Conservation (phyloP, 257 asterid species). For the Handroanthus guayacan region DNA sequence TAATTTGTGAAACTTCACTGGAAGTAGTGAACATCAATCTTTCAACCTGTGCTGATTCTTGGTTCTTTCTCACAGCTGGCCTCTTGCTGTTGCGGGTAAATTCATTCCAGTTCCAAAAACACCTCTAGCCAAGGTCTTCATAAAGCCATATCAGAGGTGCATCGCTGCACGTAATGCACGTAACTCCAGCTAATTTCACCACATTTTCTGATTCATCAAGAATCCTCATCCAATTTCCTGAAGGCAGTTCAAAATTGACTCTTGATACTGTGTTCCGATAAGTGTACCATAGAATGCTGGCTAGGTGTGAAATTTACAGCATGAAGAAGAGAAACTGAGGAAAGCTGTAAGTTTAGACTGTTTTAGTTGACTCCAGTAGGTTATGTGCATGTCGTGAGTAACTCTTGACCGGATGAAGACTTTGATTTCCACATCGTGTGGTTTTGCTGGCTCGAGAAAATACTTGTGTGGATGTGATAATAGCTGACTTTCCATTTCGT, state of each 20-base stretch:
- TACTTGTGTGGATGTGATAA: too few species aligned
- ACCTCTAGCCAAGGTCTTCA: conserved; percentile 77
- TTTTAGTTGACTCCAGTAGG: too few species aligned
- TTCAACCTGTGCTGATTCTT: conserved; percentile 9
- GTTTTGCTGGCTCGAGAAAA: too few species aligned
- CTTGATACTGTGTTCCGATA: conserved; percentile 12
- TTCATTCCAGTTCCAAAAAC: conserved; percentile 86
- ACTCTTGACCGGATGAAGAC: too few species aligned
- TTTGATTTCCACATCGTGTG: too few species aligned
- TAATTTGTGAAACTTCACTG: not conserved
- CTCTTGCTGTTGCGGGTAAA: conserved; percentile 85
- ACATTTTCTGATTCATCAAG: conserved; percentile 19
- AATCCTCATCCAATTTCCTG: conserved; percentile 26
- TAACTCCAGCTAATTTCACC: conserved; percentile 32
- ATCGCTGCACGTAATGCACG: conserved; percentile 60
- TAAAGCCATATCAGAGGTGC: conserved; percentile 72
- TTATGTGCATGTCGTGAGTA: too few species aligned
- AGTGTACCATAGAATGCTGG: conserved; percentile 37
- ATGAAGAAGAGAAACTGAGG: too few species aligned
- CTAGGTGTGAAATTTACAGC: not conserved
- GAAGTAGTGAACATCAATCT: not conserved
- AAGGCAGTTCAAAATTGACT: conserved; percentile 20
- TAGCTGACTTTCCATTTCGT: too few species aligned
- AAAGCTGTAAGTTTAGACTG: too few species aligned
- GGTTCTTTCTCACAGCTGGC: conserved; percentile 73